A percentile compares a stretch with the other conserved stretches of the same genome.
Conservation (phyloP, 2,329 filamentous ascomycete genomes). For the Penicillium sp. region DNA sequence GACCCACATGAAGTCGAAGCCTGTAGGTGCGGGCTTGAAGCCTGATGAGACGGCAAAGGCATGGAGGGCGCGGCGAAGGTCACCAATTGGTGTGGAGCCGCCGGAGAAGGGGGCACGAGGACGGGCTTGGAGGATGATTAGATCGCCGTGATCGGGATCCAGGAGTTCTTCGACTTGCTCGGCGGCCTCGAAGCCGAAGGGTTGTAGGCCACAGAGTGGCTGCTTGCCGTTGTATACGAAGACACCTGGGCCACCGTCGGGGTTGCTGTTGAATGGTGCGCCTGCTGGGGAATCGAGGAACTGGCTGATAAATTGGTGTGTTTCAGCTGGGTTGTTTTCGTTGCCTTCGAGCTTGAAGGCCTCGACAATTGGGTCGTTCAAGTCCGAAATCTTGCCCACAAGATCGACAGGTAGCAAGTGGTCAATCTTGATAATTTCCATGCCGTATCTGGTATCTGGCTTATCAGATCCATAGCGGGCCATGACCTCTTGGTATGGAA, state of each 20-base stretch:
- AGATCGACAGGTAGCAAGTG: conserved; percentile 65
- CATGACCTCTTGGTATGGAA: conserved; percentile 79
- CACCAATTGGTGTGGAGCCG: conserved; percentile 72
- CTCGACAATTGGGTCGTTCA: conserved; percentile 71
- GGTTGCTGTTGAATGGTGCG: conserved; percentile 64
- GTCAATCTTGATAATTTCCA: conserved; percentile 66
- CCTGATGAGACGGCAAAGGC: conserved; percentile 65
- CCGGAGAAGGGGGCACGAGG: conserved; percentile 65
- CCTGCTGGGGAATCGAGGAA: conserved; percentile 70
- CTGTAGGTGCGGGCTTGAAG: conserved; percentile 52
- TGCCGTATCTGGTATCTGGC: conserved; percentile 78
- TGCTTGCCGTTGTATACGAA: conserved; percentile 73
- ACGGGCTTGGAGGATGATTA: conserved; percentile 80
- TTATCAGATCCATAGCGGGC: conserved; percentile 83
- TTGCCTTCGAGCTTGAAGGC: conserved; percentile 63
- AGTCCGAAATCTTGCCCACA: conserved; percentile 70
- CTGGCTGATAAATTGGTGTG: conserved; percentile 61
- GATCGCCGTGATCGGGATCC: conserved; percentile 67
- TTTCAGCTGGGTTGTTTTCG: conserved; percentile 53
- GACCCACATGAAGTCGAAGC: conserved; percentile 79
- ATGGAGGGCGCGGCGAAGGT: conserved; percentile 70
- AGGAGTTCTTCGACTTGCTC: conserved; percentile 58
- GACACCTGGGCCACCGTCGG: conserved; percentile 76
- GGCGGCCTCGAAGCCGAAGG: conserved; percentile 72
- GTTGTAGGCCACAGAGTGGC: conserved; percentile 74